phyloP scores from a whole-genome alignment of 2,329 filamentous ascomycete species.

The Westerdykella ornata region DNA sequence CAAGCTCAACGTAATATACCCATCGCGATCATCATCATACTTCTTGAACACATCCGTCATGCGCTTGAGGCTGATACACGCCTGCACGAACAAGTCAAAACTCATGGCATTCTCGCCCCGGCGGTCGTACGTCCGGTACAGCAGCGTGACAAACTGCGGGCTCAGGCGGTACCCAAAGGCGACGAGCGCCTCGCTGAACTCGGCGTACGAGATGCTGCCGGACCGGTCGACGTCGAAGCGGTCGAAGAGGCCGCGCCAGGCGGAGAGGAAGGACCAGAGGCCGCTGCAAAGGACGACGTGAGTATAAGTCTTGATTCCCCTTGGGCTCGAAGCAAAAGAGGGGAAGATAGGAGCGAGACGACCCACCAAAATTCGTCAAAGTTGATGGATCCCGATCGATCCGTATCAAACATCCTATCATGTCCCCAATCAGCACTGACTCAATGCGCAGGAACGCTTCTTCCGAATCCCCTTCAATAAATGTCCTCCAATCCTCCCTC shows the following conservation, averaged over 20 bases:
- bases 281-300: conserved; percentile 44
- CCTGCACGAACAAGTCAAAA: conserved; percentile 96
- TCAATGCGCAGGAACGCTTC: too few relatives aligned
- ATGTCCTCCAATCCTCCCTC: too few relatives aligned
- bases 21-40: conserved; percentile 94
- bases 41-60: conserved; percentile 99
- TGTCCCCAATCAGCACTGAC: too few relatives aligned
- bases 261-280: conserved; percentile 89
- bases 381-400: conserved; percentile 80
- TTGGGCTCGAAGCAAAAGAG: too few relatives aligned
- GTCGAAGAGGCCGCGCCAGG: conserved; percentile 92
- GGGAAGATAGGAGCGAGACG: background rate
- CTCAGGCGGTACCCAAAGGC: conserved; percentile 89
- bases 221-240: conserved; percentile 83
- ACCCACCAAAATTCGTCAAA: conserved; percentile 83
- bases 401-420: conserved; percentile 83
- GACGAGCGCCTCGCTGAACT: conserved; percentile 85
- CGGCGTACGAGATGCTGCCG: conserved; percentile 76
- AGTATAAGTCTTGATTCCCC: background rate
- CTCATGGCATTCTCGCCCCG: conserved; percentile 43
- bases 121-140: conserved; percentile 81
- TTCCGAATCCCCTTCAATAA: too few relatives aligned
- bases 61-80: conserved; percentile 90
- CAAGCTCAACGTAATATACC: conserved; percentile 60
- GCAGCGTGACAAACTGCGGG: conserved; percentile 70